These are phyloP conservation scores for Paramecium octaurelia DNA, from an alignment of 73 alveolate genomes.

Conservation along the genomic window DNA sequence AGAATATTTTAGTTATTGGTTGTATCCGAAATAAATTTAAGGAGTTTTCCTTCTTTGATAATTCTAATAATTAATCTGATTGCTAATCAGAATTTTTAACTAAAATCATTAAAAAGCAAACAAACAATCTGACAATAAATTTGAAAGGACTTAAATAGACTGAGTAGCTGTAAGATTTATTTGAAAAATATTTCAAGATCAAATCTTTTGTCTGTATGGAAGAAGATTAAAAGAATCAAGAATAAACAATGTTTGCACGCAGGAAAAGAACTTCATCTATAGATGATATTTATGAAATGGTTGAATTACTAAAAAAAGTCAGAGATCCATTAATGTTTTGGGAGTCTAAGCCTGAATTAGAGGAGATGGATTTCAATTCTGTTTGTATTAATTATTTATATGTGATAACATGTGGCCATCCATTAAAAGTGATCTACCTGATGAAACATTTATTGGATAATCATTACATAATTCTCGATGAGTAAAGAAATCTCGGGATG, in stretches of 20 bases:
- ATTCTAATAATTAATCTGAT: background rate
- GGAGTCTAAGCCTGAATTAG: slow-evolving; percentile 43
- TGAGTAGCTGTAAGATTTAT: background rate
- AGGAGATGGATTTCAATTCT: slow-evolving; percentile 20
- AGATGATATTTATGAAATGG: slow-evolving; percentile 12
- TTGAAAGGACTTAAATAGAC: background rate
- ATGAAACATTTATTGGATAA: background rate
- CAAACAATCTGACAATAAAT: background rate
- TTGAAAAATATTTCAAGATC: background rate
- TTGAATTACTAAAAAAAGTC: background rate
- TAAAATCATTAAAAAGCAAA: background rate
- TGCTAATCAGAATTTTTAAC: background rate
- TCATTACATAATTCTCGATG: background rate
- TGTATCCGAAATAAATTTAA: background rate
- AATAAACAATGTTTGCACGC: slow-evolving; percentile 15
- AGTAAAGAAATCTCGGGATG: background rate
- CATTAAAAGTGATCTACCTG: background rate
- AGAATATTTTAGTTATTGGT: background rate
- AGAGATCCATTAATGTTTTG: slow-evolving; percentile 49
- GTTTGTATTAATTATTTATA: background rate
- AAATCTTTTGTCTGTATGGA: slow-evolving; percentile 24
- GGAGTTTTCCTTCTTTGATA: background rate
- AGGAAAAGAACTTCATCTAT: background rate
- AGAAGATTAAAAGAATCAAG: background rate
- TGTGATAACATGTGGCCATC: background rate